Conservation (phyloP, 257 asterid genomes). For the Cordia subcordata region DNA sequence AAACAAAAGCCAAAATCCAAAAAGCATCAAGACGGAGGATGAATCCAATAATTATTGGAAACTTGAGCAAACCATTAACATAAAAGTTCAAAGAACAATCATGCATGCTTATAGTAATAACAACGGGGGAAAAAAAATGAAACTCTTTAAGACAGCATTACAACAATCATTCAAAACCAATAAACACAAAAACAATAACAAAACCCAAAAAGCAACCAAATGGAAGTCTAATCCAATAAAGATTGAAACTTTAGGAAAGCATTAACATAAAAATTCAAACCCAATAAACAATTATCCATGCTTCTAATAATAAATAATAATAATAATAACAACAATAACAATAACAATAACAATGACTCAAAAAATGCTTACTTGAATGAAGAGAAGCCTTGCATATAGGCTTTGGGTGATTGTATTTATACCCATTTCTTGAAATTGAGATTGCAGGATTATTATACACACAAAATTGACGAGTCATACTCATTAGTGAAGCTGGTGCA, state of each 20-base stretch:
- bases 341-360: not conserved
- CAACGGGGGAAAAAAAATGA: too few relatives aligned
- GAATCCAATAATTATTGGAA: not conserved
- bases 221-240: not conserved
- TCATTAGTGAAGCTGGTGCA: constrained; percentile 35
- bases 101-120: not conserved
- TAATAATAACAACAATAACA: not conserved
- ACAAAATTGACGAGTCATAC: constrained; percentile 37
- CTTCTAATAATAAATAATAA: not conserved
- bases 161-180: not conserved
- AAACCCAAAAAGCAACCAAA: too few relatives aligned
- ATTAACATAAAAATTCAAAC: not conserved
- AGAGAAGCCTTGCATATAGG: constrained; percentile 34
- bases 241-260: not conserved
- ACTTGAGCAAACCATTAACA: not conserved
- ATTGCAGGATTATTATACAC: constrained; percentile 17
- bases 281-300: not conserved
- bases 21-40: not conserved
- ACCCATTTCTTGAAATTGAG: constrained; percentile 27
- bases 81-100: not conserved
- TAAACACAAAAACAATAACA: too few relatives aligned
- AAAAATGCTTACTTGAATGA: constrained; percentile 38
- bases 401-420: constrained; percentile 26
- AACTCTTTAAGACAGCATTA: not conserved
- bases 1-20: too few relatives aligned